Conservation (phyloP, 2,329 filamentous ascomycete genomes). For the Coleophoma cylindrospora region DNA sequence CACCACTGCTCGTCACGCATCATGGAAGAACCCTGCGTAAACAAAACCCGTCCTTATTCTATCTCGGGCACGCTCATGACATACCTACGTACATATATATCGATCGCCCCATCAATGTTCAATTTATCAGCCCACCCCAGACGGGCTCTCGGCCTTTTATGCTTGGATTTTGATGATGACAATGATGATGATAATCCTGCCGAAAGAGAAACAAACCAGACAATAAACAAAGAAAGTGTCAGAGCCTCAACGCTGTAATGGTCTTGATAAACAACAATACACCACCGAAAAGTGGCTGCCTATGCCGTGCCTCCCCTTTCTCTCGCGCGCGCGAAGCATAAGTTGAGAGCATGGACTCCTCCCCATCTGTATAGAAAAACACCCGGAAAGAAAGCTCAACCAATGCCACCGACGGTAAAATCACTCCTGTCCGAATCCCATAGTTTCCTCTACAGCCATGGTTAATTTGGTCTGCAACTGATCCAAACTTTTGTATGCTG, state of each 20-base stretch:
- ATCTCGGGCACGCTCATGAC: too few relatives aligned
- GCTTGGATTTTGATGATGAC: too few relatives aligned
- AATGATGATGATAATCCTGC: too few relatives aligned
- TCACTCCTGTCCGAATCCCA: constrained; percentile 96
- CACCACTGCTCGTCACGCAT: too few relatives aligned
- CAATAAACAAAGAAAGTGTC: too few relatives aligned
- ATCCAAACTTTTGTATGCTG: constrained; percentile 86
- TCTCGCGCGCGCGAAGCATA: background rate
- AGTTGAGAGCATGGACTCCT: constrained; percentile 3
- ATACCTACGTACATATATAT: too few relatives aligned
- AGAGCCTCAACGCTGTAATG: background rate
- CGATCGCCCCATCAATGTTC: too few relatives aligned
- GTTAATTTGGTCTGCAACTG: constrained; percentile 84
- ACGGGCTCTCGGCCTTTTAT: too few relatives aligned
- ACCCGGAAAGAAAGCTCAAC: constrained; percentile 12
- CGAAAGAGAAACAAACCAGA: too few relatives aligned
- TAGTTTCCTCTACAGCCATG: constrained; percentile 96
- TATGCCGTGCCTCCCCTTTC: background rate
- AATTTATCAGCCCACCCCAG: too few relatives aligned
- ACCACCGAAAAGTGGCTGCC: background rate
- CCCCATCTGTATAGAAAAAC: constrained; percentile 17
- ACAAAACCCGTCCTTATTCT: too few relatives aligned
- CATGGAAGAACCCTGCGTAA: too few relatives aligned
- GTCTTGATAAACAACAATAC: background rate
- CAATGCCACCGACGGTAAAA: constrained; percentile 12